Percentiles rank a stretch among this genome's conserved stretches.
phyloP scores from a whole-genome alignment of 768 basidiomycete genomes.

The Podaxis pistillaris region DNA sequence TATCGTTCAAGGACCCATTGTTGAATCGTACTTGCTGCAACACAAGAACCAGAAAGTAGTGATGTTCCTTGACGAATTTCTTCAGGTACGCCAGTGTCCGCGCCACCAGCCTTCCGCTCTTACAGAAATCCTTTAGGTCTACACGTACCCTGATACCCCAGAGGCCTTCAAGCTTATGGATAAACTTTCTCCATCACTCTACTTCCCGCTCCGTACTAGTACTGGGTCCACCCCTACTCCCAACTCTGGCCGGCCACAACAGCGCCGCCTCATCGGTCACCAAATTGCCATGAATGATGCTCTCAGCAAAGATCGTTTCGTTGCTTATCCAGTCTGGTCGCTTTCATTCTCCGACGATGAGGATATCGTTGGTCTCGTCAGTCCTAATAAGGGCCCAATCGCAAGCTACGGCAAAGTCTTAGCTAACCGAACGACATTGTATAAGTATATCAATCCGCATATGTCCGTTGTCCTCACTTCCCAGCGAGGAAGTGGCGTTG shows the following conservation, averaged over 20 bases:
- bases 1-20: conserved; percentile 54
- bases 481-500: background rate
- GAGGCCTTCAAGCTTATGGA: conserved; percentile 42
- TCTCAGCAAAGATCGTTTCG: conserved; percentile 34
- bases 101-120: background rate
- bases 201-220: conserved; percentile 55
- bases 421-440: conserved; percentile 84
- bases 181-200: conserved; percentile 41
- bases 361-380: conserved; percentile 50
- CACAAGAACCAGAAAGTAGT: conserved; percentile 44
- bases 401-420: conserved; percentile 84
- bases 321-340: conserved; percentile 68
- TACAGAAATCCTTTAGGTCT: conserved; percentile 37
- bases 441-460: conserved; percentile 92
- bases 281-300: conserved; percentile 38
- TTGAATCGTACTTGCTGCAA: conserved; percentile 58
- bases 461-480: conserved; percentile 64
- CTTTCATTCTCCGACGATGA: conserved; percentile 56
- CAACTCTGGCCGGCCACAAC: conserved; percentile 19
- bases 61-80: conserved; percentile 70
- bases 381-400: conserved; percentile 49
- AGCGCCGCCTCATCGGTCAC: conserved; percentile 56
- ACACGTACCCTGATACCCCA: conserved; percentile 65
- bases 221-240: conserved; percentile 18
- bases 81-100: conserved; percentile 49